A percentile compares a stretch with the other conserved stretches of the same genome.
phyloP scores from a whole-genome alignment of 164 flowering plant species.

The Sextonia rubra region DNA sequence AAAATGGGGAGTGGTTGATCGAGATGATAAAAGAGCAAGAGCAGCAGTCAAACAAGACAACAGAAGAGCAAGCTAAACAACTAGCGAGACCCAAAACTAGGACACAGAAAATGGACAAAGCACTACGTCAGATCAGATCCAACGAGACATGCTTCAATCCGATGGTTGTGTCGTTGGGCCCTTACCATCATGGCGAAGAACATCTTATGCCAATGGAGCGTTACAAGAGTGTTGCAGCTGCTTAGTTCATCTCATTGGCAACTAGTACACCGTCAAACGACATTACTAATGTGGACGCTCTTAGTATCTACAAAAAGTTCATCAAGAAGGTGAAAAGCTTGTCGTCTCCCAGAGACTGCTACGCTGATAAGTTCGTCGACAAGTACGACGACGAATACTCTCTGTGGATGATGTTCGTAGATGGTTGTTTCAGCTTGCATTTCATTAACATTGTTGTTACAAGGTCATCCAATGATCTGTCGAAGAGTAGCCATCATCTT shows the following conservation, averaged over 20 bases:
- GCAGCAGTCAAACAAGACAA: not conserved
- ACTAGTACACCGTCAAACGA: not conserved
- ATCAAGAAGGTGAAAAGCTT: not conserved
- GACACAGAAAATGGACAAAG: not conserved
- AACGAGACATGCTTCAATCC: not conserved
- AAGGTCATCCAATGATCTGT: no score
- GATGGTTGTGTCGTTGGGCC: slow-evolving; percentile 16
- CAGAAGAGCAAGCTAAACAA: not conserved
- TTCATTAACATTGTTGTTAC: no score
- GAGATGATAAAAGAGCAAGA: no score
- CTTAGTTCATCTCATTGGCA: no score
- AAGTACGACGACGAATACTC: no score
- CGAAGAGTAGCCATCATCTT: no score
- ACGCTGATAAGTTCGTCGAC: no score
- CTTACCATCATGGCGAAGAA: slow-evolving; percentile 15
- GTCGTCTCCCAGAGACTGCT: not conserved
- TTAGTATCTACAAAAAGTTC: not conserved
- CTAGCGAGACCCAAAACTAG: not conserved
- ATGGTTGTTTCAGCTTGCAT: no score
- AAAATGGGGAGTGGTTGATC: no score
- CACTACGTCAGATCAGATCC: not conserved
- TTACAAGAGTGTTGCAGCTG: slow-evolving; percentile 11
- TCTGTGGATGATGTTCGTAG: no score
- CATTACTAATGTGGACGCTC: not conserved
- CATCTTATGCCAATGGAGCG: slow-evolving; percentile 13